Base-by-base conservation (phyloP, 2,329 filamentous ascomycete genomes). In the Penicillium digitatum region DNA sequence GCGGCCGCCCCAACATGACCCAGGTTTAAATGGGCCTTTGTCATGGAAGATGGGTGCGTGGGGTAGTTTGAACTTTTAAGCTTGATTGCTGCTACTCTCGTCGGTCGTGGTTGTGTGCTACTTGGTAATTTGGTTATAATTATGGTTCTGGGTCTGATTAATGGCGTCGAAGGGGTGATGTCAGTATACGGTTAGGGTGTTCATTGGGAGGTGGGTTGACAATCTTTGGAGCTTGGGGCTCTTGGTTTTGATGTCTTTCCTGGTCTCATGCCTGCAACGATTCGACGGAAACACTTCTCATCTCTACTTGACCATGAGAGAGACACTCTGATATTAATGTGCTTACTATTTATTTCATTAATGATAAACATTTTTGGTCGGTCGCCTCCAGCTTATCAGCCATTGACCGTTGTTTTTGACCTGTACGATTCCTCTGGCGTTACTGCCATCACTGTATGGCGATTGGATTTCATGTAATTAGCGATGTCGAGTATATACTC, bases 1-100 rank as follows among this genome's bases (percentile, higher is more conserved):
- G 72, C 61, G 65, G 66, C 45, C 26, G 29, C 9, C 74, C 74
- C 39, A 68, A 65, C 63, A 78, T 78, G 76, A 68, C 74, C 35
- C 76, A 78, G 67, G 75, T 78, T 53, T 78, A 76, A 66, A 37
- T 27, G 29, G 8, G 9, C 12, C 31, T 44, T 18, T 34, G 39
- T 47, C 24, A 14, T 26, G 27, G 20, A 34, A 32, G 24, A 22
- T 8, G 39, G 10, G 45, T 37, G 18, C 40, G 40, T 39, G 47
- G 35, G 34, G 16, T 55, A 26, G 39, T 27, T 35, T 43, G 22
- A 27, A 44, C 12, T 2, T 43, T 43, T 26, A 8, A 18, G 46
- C 32, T 29, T 40, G 12, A 39, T 39, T 29, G 18, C 8, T 38
- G 18, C 34, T 38, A n/a, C 12, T 31, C 29, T 37, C 22, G 18